phyloP scores from a whole-genome alignment of 768 basidiomycete genomes.

The Termitomyces sp. region DNA sequence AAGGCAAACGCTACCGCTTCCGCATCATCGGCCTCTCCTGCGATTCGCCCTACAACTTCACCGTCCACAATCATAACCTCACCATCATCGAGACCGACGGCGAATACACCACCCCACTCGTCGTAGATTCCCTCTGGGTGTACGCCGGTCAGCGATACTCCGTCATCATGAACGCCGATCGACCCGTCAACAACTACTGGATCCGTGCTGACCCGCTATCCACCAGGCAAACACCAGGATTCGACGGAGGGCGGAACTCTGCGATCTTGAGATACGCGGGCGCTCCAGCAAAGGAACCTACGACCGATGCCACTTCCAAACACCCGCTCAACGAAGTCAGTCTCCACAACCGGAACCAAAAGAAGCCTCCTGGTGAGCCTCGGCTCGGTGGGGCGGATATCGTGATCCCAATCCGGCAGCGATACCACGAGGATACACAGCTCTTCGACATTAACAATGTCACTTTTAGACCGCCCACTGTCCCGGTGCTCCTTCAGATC shows the following conservation, averaged over 20 bases:
- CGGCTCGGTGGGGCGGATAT: background rate
- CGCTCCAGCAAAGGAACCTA: background rate
- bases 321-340: constrained; percentile 1
- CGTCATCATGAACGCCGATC: constrained; percentile 41
- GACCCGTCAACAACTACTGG: constrained; percentile 53
- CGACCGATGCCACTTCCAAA: background rate
- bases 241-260: constrained; percentile 1
- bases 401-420: constrained; percentile 4
- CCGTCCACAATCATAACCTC: constrained; percentile 40
- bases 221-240: background rate
- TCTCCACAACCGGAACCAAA: background rate
- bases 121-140: constrained; percentile 35
- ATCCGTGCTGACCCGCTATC: constrained; percentile 26
- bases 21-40: constrained; percentile 34
- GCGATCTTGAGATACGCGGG: constrained; percentile 6
- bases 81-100: constrained; percentile 57
- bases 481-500: constrained; percentile 9
- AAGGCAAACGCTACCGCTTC: constrained; percentile 35
- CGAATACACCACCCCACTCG: constrained; percentile 36
- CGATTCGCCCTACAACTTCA: constrained; percentile 37
- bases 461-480: background rate
- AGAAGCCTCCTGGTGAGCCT: background rate
- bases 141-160: constrained; percentile 27
- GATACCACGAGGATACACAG: background rate
- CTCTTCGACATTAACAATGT: constrained; percentile 2